A percentile compares a stretch with the other conserved stretches of the same genome.
Conservation (phyloP, 306 rosid genomes). For the Spatholobus suberectus region DNA sequence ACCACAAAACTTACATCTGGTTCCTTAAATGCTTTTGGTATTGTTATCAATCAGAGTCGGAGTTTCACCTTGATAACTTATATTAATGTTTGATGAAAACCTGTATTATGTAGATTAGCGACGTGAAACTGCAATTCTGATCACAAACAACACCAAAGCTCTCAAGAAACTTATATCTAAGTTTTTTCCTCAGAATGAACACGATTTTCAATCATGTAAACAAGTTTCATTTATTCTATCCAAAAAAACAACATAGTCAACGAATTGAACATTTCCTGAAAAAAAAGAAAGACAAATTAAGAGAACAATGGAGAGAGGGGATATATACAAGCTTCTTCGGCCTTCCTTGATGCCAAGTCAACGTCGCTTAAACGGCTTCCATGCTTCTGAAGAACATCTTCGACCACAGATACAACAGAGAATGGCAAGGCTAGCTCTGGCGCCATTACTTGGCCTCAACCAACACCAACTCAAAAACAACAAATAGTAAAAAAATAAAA, state of each 20-base stretch:
- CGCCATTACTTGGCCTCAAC: constrained; percentile 50
- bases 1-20: background rate
- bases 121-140: background rate
- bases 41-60: background rate
- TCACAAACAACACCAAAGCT: background rate
- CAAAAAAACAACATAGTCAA: background rate
- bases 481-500: background rate
- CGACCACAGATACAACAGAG: constrained; percentile 71
- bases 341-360: constrained; percentile 70
- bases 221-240: too few relatives aligned
- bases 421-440: constrained; percentile 64
- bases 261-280: background rate
- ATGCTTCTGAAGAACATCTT: constrained; percentile 77
- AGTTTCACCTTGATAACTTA: background rate
- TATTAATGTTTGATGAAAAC: background rate
- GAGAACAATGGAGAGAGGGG: background rate
- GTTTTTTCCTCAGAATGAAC: background rate
- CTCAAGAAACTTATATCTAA: background rate
- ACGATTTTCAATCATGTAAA: background rate
- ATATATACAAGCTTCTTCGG: constrained; percentile 71
- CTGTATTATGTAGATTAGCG: background rate
- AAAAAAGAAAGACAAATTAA: background rate
- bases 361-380: constrained; percentile 46
- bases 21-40: background rate
- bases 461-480: background rate